Conservation (phyloP, 2,329 filamentous ascomycete species). For the Pseudogymnoascus sp. region DNA sequence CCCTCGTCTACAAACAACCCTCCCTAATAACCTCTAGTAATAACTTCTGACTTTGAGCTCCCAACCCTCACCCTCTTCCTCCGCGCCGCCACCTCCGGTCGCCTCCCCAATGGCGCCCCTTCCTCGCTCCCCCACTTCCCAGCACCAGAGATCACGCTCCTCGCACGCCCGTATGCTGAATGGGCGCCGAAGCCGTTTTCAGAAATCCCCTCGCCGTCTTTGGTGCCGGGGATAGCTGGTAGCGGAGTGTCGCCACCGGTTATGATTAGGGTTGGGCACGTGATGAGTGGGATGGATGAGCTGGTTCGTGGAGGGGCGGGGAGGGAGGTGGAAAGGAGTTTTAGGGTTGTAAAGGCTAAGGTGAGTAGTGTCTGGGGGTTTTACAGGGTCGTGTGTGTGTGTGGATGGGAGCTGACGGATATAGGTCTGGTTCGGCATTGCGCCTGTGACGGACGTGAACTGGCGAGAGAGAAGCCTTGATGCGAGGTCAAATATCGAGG, state of each 20-base stretch:
- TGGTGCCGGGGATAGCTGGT: conserved; percentile 9
- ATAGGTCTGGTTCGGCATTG: conserved; percentile 21
- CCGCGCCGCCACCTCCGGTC: conserved; percentile 13
- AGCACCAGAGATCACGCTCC: conserved; percentile 9
- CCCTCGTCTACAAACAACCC: not conserved
- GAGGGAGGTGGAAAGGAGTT: conserved; percentile 14
- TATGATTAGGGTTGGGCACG: conserved; percentile 14
- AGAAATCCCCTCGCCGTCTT: conserved; percentile 13
- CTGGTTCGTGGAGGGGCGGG: conserved; percentile 7
- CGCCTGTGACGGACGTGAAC: conserved; percentile 17
- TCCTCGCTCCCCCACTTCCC: conserved; percentile 17
- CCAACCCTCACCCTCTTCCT: conserved; percentile 15
- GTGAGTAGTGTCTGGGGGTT: conserved; percentile 6
- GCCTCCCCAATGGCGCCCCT: conserved; percentile 15
- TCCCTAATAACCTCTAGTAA: conserved; percentile 1
- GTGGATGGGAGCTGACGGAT: not conserved
- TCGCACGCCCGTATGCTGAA: conserved; percentile 15
- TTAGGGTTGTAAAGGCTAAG: conserved; percentile 16
- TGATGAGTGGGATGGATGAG: conserved; percentile 16
- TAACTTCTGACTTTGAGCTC: conserved; percentile 12
- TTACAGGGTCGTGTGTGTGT: too few species aligned
- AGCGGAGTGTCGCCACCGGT: conserved; percentile 13
- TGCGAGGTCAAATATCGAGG: conserved; percentile 19
- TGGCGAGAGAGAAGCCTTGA: conserved; percentile 20
- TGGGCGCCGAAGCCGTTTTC: conserved; percentile 20